These are phyloP conservation scores for Leccinum fuscescens DNA, from an alignment of 1,284 basidiomycete genomes.

Conservation along the genomic window DNA sequence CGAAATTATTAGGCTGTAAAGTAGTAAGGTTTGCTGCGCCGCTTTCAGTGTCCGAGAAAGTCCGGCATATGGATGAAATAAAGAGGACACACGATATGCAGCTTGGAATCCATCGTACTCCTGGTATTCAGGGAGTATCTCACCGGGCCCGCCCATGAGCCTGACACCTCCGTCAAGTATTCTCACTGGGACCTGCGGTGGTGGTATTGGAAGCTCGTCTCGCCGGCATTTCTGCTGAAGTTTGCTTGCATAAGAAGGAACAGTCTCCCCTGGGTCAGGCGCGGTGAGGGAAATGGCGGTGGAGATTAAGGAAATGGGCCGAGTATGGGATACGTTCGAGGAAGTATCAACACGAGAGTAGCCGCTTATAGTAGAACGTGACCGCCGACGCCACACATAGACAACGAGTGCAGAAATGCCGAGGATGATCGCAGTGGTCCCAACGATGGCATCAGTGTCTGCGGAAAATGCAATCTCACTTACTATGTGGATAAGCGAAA, in stretches of 20 bases:
- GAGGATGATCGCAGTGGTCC: background rate
- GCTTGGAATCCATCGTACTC: background rate
- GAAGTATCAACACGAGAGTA: background rate
- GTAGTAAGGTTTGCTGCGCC: background rate
- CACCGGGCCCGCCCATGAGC: background rate
- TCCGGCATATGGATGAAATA: background rate
- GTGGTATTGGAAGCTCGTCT: background rate
- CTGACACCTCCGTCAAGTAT: constrained; percentile 5
- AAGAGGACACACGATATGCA: background rate
- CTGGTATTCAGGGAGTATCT: constrained; percentile 3
- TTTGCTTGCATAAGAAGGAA: background rate
- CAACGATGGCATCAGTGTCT: background rate
- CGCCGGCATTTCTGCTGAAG: background rate
- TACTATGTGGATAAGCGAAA: background rate
- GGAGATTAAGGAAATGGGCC: background rate
- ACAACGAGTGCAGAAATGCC: background rate
- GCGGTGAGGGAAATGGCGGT: background rate
- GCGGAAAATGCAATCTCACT: background rate
- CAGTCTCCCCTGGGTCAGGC: background rate
- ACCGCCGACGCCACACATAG: constrained; percentile 3
- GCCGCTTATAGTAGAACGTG: background rate
- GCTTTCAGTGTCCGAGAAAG: background rate
- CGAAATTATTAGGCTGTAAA: background rate
- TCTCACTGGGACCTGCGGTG: background rate
- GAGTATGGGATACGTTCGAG: background rate